phyloP scores from a whole-genome alignment of 176 grass and related monocot genomes.

The Avena sativa region DNA sequence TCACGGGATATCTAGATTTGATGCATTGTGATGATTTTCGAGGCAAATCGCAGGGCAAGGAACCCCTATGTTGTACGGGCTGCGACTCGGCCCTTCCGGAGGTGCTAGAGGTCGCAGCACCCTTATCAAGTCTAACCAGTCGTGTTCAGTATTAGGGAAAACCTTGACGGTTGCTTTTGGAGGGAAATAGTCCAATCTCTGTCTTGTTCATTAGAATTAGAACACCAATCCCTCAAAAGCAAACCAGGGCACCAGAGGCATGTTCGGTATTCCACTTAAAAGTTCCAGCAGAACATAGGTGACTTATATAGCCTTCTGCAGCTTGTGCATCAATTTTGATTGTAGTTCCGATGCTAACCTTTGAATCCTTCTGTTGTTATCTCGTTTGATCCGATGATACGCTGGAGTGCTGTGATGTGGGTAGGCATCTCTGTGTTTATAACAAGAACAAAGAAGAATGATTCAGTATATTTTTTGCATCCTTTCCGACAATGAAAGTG shows the following conservation, averaged over 20 bases:
- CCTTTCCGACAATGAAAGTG: background rate
- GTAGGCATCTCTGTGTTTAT: background rate
- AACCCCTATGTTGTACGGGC: background rate
- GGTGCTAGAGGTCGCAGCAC: background rate
- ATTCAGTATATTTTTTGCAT: background rate
- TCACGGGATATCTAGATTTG: slow-evolving; percentile 3
- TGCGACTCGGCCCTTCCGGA: background rate
- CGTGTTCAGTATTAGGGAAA: background rate
- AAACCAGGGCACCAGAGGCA: slow-evolving; percentile 14
- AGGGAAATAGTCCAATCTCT: background rate
- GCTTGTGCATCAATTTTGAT: background rate
- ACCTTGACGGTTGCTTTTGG: background rate
- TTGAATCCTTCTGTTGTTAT: background rate
- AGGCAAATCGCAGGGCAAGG: background rate
- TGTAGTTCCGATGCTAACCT: background rate
- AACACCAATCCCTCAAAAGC: slow-evolving; percentile 18
- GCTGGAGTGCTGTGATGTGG: background rate
- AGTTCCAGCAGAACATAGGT: background rate
- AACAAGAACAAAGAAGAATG: background rate
- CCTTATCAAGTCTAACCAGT: background rate
- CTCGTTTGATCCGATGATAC: slow-evolving; percentile 6
- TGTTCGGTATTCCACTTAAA: background rate
- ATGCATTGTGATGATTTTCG: slow-evolving; percentile 23
- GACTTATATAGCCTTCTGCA: background rate
- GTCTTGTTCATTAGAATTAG: slow-evolving; percentile 28